Conservation (phyloP, 129 eudicot genomes). For the Oenanthe sinensis region DNA sequence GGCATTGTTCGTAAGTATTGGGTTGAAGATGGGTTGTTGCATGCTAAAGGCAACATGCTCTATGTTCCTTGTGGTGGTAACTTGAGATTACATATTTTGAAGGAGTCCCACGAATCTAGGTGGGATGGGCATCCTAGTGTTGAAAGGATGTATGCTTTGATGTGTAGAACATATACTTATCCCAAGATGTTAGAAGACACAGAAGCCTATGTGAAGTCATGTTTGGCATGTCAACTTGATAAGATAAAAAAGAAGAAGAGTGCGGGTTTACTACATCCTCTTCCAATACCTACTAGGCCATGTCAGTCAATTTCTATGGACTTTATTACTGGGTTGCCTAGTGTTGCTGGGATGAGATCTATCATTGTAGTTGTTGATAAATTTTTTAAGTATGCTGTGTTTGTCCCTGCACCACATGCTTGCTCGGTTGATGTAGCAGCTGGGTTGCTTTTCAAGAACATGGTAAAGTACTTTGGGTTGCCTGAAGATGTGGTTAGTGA, state of each 20-base stretch:
- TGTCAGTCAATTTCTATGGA: no score
- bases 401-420: neutral
- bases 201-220: constrained; percentile 8
- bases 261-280: no score
- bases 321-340: neutral
- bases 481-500: neutral
- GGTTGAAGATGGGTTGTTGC: no score
- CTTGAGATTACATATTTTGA: neutral
- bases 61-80: neutral
- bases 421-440: neutral
- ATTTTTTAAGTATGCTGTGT: constrained; percentile 3
- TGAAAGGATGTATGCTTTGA: neutral
- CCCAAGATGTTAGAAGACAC: constrained; percentile 5
- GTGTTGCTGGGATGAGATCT: neutral
- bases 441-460: neutral
- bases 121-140: constrained; percentile 6
- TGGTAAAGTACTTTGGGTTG: neutral
- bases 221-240: constrained; percentile 8
- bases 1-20: no score
- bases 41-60: neutral
- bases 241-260: neutral
- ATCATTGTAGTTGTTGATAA: neutral
- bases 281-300: no score
- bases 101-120: constrained; percentile 5
- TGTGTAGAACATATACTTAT: neutral